phyloP scores from a whole-genome alignment of 805 yeast species.

The Suhomyces prunicola region DNA sequence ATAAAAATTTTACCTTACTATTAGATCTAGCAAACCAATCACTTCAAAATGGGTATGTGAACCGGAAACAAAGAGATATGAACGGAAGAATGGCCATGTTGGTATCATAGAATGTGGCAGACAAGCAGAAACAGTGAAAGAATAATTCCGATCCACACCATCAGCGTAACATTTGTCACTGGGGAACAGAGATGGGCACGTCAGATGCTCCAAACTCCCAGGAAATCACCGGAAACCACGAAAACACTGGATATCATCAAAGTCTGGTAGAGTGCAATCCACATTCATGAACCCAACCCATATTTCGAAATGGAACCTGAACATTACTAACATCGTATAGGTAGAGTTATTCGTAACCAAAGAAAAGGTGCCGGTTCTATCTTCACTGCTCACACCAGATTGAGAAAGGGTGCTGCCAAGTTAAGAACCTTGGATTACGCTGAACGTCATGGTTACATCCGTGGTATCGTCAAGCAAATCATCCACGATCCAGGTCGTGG shows the following conservation, averaged over 20 bases:
- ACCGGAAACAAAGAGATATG: neutral
- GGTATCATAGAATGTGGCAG: neutral
- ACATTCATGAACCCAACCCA: neutral
- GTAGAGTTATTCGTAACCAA: slow-evolving; percentile 99
- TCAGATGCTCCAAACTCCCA: neutral
- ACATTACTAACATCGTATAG: slow-evolving; percentile 36
- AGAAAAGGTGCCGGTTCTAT: slow-evolving; percentile 99
- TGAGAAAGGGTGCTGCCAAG: slow-evolving; percentile 99
- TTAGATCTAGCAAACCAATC: slow-evolving; percentile 6
- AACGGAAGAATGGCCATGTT: neutral
- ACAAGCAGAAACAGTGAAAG: neutral
- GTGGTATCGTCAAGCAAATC: slow-evolving; percentile 98
- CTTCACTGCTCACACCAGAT: slow-evolving; percentile 99
- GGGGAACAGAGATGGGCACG: neutral
- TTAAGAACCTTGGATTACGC: slow-evolving; percentile 98
- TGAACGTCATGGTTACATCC: slow-evolving; percentile 99
- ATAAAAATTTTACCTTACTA: slow-evolving; percentile 4
- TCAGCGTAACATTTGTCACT: neutral
- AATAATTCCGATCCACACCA: neutral
- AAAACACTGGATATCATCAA: neutral
- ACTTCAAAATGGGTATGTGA: slow-evolving; percentile 7
- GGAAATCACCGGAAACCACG: neutral
- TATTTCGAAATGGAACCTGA: neutral
- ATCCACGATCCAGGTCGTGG: slow-evolving; percentile 99
- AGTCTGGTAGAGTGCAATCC: neutral